Evolutionary conservation across 345 rosid species (phyloP), one percentile per base, ranked within the genome.

Genomic region (Eucalyptus dawsonii): DNA sequence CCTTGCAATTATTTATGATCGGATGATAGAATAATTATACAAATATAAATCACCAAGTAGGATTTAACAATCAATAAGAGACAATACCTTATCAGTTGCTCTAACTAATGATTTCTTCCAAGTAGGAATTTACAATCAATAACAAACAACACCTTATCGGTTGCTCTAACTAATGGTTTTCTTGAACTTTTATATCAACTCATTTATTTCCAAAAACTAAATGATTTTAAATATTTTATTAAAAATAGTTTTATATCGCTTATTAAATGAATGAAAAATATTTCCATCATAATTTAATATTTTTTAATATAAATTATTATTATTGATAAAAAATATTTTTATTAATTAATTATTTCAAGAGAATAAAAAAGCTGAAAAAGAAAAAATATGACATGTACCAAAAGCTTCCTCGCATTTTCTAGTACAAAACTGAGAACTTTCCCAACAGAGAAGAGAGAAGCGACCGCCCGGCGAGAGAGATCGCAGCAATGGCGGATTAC

Each of bases 401-500:
- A 76, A 76, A 6, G 47, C 85, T 40, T 40, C 47, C 29, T 76
- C 44, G 47, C 47, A 40, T 76, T 40, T 76, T 42, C 56, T 9
- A 49, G 51, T 31, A 16, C 87, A 86, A 49, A 49, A 50, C 51
- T 14, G 87, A 56, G 40, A 86, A 86, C 56, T 50, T 49, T 49
- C 87, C 2, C 10, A 29, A 76, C 29, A 56, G 62, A 56, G n/a
- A n/a, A n/a, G n/a, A n/a, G 29, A 40, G 47, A 40, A 21, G 85
- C 85, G 85, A 22, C 13, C 85, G 0, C 88, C 12, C 67, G 88
- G 62, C 47, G 80, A 44, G 65, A 86, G 87, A 44, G 80, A 86
- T 60, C 45, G 21, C 9, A 80, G 67, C 42, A 67, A 98, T 98
- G 99, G 99, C 94, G 89, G 98, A 98, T 89, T 98, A 98, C 92